Evolutionary conservation across 2,329 filamentous ascomycete genomes (phyloP).

Genomic region (Pezicula neosporulosa): DNA sequence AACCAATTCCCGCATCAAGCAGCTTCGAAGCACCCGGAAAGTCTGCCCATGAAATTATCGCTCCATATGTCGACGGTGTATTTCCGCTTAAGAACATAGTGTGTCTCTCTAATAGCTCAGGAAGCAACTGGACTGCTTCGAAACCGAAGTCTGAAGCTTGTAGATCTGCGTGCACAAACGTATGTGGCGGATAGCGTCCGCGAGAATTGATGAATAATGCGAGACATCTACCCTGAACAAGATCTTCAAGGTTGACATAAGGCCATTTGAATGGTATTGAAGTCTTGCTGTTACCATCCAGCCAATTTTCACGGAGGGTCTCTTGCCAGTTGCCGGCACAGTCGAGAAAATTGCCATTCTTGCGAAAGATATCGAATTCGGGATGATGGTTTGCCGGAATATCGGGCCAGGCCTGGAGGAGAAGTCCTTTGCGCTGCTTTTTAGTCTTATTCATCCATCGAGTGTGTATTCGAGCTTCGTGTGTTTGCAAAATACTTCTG

Average conservation of each 20-base stretch:
- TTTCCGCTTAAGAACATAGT: conserved; percentile 29
- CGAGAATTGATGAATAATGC: conserved; percentile 48
- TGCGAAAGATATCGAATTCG: conserved; percentile 33
- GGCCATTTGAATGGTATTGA: conserved; percentile 40
- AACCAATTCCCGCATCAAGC: conserved; percentile 32
- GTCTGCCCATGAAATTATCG: conserved; percentile 30
- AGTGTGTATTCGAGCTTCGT: conserved; percentile 46
- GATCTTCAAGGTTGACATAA: conserved; percentile 53
- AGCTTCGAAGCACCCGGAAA: conserved; percentile 29
- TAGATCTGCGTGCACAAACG: conserved; percentile 43
- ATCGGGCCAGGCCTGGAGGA: conserved; percentile 43
- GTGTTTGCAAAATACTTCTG: conserved; percentile 38
- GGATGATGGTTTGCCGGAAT: conserved; percentile 48
- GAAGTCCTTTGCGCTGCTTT: conserved; percentile 38
- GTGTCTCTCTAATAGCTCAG: conserved; percentile 23
- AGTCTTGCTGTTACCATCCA: conserved; percentile 15
- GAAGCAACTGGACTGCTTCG: conserved; percentile 14
- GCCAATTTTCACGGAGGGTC: no score
- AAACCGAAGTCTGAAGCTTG: conserved; percentile 27
- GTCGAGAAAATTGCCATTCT: neutral
- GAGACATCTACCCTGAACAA: conserved; percentile 38
- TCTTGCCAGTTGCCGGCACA: conserved; percentile 1
- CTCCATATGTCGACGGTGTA: conserved; percentile 30
- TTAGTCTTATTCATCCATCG: conserved; percentile 51
- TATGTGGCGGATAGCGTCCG: conserved; percentile 38